Percentiles rank a stretch among this genome's conserved stretches.
Evolutionary conservation across 2,329 filamentous ascomycete genomes (phyloP).

Genomic region (Biscogniauxia marginata): DNA sequence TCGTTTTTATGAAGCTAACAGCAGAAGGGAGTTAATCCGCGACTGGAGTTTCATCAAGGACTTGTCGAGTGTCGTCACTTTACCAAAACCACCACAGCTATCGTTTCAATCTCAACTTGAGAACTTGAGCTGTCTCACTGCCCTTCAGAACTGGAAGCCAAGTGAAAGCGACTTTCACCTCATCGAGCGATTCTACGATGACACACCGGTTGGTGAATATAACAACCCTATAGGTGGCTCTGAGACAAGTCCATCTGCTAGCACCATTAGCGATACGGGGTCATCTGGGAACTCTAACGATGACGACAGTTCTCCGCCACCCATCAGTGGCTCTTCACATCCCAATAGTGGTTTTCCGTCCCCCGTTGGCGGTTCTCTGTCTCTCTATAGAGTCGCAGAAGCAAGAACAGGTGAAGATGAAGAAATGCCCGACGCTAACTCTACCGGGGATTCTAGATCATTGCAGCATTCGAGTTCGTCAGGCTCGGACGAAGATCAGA

Average conservation of each 20-base stretch:
- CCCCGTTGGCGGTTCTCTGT: too few relatives aligned
- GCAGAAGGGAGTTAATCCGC: slow-evolving; percentile 15
- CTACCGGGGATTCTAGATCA: not conserved
- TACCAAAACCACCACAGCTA: slow-evolving; percentile 19
- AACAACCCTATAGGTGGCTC: too few relatives aligned
- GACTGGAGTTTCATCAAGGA: slow-evolving; percentile 37
- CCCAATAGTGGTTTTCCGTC: too few relatives aligned
- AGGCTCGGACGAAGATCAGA: not conserved
- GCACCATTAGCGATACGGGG: too few relatives aligned
- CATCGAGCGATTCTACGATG: not conserved
- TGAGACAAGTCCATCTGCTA: too few relatives aligned
- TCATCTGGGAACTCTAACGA: too few relatives aligned
- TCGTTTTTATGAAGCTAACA: slow-evolving; percentile 41
- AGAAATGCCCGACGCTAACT: not conserved
- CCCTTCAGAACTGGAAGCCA: not conserved
- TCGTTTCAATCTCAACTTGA: slow-evolving; percentile 18
- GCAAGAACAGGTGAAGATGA: too few relatives aligned
- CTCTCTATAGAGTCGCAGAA: too few relatives aligned
- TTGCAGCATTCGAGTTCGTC: not conserved
- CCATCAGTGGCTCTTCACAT: too few relatives aligned
- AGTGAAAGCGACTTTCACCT: not conserved
- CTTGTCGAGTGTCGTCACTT: slow-evolving; percentile 24
- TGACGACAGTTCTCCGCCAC: too few relatives aligned
- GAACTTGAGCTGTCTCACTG: slow-evolving; percentile 21
- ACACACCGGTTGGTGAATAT: not conserved